phyloP scores from a whole-genome alignment of 805 yeast genomes.

The Pichia insulana region DNA sequence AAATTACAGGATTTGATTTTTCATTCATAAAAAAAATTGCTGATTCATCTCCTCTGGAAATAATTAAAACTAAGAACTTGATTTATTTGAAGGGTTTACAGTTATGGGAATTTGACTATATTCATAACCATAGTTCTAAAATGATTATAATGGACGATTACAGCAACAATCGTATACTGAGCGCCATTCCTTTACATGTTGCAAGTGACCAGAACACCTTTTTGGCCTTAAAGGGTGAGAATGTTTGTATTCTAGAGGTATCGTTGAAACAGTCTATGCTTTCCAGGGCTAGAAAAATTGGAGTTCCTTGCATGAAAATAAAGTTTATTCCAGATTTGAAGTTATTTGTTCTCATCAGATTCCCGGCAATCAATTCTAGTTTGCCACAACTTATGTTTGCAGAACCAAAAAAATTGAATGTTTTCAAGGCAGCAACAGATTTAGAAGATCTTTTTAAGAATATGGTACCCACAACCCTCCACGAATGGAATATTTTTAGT shows the following conservation, averaged over 20 bases:
- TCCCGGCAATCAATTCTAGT: background rate
- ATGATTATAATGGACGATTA: slow-evolving; percentile 20
- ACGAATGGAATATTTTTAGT: slow-evolving; percentile 1
- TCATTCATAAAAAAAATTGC: no score
- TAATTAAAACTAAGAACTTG: slow-evolving; percentile 6
- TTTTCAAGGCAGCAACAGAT: background rate
- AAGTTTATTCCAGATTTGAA: background rate
- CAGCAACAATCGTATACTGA: background rate
- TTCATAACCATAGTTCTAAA: slow-evolving; percentile 19
- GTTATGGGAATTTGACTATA: slow-evolving; percentile 23
- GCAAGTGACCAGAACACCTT: no score
- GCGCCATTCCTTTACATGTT: no score
- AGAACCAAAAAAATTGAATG: slow-evolving; percentile 1
- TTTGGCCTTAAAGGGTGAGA: background rate
- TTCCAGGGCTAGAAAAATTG: background rate
- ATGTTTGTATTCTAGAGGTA: background rate
- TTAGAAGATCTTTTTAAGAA: background rate
- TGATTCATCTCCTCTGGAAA: slow-evolving; percentile 2
- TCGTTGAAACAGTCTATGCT: background rate
- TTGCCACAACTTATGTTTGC: background rate
- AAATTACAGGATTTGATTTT: no score
- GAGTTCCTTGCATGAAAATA: slow-evolving; percentile 1
- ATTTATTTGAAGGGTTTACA: slow-evolving; percentile 18
- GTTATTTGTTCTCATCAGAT: slow-evolving; percentile 1
- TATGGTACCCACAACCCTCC: background rate